phyloP scores from a whole-genome alignment of 2,329 filamentous ascomycete species.

The Myriosclerotinia curreyana region DNA sequence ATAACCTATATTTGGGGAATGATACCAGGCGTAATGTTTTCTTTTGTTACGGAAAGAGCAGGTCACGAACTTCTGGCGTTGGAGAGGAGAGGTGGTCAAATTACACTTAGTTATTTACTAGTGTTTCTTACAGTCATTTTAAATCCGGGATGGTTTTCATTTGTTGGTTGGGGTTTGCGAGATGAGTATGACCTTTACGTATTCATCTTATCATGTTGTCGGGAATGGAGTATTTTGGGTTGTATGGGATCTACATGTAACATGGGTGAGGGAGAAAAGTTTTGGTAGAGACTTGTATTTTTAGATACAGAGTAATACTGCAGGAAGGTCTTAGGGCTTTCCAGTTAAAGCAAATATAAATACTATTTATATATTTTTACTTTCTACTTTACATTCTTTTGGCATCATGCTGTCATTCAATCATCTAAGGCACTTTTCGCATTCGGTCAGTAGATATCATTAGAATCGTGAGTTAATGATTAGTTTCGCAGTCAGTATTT shows the following conservation, averaged over 20 bases:
- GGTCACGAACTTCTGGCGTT: constrained; percentile 7
- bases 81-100: neutral
- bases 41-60: neutral
- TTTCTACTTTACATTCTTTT: neutral
- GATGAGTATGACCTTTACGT: constrained; percentile 19
- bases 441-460: no score
- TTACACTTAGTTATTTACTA: neutral
- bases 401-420: no score
- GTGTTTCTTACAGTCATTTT: constrained; percentile 17
- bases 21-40: constrained; percentile 14
- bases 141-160: constrained; percentile 2
- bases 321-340: neutral
- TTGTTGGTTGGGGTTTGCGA: constrained; percentile 1
- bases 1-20: constrained; percentile 9
- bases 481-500: no score
- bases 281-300: neutral
- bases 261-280: neutral
- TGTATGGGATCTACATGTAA: neutral
- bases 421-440: no score
- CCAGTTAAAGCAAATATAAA: constrained; percentile 5
- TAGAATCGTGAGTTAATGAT: no score
- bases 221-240: constrained; percentile 11
- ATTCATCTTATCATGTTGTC: neutral
- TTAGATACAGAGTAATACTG: constrained; percentile 10
- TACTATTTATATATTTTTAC: neutral